Evolutionary conservation across 2,329 filamentous ascomycete species (phyloP), one percentile per base, ranked within the genome.

Genomic region (Apiospora saccharicola): DNA sequence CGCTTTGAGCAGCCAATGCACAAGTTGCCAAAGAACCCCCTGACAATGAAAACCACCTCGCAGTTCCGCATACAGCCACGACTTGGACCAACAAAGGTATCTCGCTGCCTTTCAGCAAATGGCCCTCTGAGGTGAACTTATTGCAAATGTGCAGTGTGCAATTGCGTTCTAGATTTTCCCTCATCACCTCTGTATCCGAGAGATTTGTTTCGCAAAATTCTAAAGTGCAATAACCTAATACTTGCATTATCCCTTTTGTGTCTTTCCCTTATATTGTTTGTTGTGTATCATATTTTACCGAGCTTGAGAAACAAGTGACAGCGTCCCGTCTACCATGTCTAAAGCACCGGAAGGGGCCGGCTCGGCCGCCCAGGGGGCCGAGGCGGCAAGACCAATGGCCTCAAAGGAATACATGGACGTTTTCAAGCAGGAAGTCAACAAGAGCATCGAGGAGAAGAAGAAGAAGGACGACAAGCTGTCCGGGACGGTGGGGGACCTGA

Each of bases 401-500:
- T 3, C 10, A 8, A n/a, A 61, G 7, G 2, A 1, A 0, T 64
- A 2, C 34, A n/a, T n/a, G 0, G 10, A 7, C 19, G 4, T 0
- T 10, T 41, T 64, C 57, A 64, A n/a, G 19, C 13, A 0, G 3
- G 0, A 4, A 4, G 19, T 64, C 57, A 24, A n/a, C 30, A 6
- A n/a, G 0, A 14, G 0, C 3, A 5, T 64, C 0, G 30, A n/a
- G 6, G 57, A 3, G 4, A 34, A 41, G 57, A 64, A 57, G 24
- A 30, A 41, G 30, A 22, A 37, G 22, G 57, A 64, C 57, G 34
- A 64, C 57, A 64, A 64, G 34, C 30, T 64, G 19, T 12, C 19
- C 3, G 34, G 4, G 10, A 41, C 8, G 1, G 57, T 64, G 19
- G 57, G 3, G 8, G 34, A 41, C 7, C 34, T 64, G 34, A 64